These are phyloP conservation scores for Garcia nutans DNA, from an alignment of 345 rosid genomes.

Conservation along the genomic window DNA sequence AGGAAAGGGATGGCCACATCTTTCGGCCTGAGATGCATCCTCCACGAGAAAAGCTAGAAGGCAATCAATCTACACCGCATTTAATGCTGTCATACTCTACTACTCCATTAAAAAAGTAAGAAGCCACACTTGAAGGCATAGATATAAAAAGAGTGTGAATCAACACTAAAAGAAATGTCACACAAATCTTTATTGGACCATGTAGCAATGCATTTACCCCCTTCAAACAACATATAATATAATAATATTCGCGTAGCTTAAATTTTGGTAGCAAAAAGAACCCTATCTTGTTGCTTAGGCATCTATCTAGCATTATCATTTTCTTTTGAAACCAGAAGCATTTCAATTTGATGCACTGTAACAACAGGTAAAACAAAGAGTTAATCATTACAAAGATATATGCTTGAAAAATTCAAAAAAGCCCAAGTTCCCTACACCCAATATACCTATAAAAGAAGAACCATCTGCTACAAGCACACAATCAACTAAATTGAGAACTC, in stretches of 20 bases:
- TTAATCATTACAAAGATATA: neutral
- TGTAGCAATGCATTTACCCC: neutral
- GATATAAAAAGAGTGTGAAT: neutral
- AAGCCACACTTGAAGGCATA: neutral
- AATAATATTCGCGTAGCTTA: neutral
- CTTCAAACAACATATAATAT: neutral
- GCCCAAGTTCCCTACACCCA: neutral
- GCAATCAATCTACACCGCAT: conserved; percentile 32
- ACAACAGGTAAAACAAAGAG: neutral
- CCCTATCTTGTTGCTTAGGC: neutral
- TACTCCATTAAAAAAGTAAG: neutral
- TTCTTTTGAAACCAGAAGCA: neutral
- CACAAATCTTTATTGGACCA: neutral
- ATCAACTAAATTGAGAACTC: neutral
- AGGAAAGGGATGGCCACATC: conserved; percentile 36
- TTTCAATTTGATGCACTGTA: neutral
- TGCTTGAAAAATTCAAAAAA: neutral
- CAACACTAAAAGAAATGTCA: neutral
- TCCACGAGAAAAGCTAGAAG: conserved; percentile 39
- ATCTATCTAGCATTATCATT: neutral
- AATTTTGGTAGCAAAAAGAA: neutral
- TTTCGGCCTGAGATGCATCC: conserved; percentile 34
- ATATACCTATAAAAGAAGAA: neutral
- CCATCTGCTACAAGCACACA: neutral
- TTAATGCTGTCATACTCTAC: conserved; percentile 8